Conservation (phyloP, 1,284 basidiomycete genomes). For the Cryptococcus sp. region DNA sequence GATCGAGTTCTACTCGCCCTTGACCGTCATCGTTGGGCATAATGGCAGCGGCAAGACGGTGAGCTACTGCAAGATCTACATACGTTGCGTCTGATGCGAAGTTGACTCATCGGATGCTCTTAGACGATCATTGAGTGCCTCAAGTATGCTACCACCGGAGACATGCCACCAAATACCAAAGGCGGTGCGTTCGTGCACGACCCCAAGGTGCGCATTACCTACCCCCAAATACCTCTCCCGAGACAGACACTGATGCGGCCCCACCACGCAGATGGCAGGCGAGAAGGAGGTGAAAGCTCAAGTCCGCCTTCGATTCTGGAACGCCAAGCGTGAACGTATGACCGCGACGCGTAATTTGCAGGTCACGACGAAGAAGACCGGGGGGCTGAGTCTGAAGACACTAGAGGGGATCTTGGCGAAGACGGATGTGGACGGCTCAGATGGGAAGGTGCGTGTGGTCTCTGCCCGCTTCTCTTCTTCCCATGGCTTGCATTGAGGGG, state of each 20-base stretch:
- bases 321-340: conserved; percentile 83
- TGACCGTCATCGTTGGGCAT: conserved; percentile 98
- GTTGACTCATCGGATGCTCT: too few relatives aligned
- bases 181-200: conserved; percentile 98
- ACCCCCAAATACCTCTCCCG: too few relatives aligned
- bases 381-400: conserved; percentile 92
- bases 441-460: conserved; percentile 62
- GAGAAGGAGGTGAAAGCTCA: conserved; percentile 99
- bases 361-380: conserved; percentile 86
- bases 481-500: background rate
- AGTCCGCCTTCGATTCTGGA: conserved; percentile 88
- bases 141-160: conserved; percentile 97
- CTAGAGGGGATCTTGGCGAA: conserved; percentile 83
- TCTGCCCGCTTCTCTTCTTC: background rate
- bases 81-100: background rate
- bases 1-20: conserved; percentile 95
- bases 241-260: background rate
- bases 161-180: conserved; percentile 95
- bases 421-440: conserved; percentile 64
- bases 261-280: conserved; percentile 70
- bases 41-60: conserved; percentile 97
- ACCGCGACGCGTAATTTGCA: conserved; percentile 89
- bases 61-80: conserved; percentile 2
- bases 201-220: conserved; percentile 60
- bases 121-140: conserved; percentile 96